Percentiles rank a stretch among this genome's conserved stretches.
Evolutionary conservation across 2,329 filamentous ascomycete species (phyloP).

Genomic region (Ascochyta lentis): DNA sequence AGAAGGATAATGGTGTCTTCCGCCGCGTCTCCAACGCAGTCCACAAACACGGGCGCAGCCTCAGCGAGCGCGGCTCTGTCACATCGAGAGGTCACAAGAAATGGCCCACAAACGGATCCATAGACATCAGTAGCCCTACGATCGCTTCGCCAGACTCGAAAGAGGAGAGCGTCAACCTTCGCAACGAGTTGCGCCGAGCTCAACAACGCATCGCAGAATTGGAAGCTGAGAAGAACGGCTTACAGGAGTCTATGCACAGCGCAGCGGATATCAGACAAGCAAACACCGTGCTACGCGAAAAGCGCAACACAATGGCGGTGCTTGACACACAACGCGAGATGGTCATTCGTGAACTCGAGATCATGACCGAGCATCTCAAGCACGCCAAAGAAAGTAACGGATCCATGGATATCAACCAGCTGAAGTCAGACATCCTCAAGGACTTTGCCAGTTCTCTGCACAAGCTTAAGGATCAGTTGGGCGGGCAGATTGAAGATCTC

Average conservation of each 20-base stretch:
- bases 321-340: slow-evolving; percentile 95
- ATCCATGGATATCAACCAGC: slow-evolving; percentile 76
- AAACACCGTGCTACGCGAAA: slow-evolving; percentile 87
- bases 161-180: slow-evolving; percentile 56
- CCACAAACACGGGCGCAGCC: slow-evolving; percentile 82
- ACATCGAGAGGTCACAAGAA: slow-evolving; percentile 47
- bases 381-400: slow-evolving; percentile 81
- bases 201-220: slow-evolving; percentile 88
- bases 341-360: slow-evolving; percentile 89
- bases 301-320: slow-evolving; percentile 93
- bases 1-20: slow-evolving; percentile 63
- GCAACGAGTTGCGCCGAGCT: slow-evolving; percentile 78
- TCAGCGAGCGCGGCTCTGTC: slow-evolving; percentile 66
- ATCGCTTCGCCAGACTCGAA: slow-evolving; percentile 62
- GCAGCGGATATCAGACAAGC: slow-evolving; percentile 73
- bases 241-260: slow-evolving; percentile 61
- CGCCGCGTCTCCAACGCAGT: slow-evolving; percentile 92
- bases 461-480: slow-evolving; percentile 80
- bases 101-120: slow-evolving; percentile 52
- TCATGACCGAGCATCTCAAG: slow-evolving; percentile 86
- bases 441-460: slow-evolving; percentile 69
- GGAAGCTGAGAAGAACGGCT: slow-evolving; percentile 73
- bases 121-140: slow-evolving; percentile 73
- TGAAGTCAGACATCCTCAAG: slow-evolving; percentile 67
- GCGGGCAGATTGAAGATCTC: slow-evolving; percentile 79